Base-by-base conservation (phyloP, 805 yeast species). In the Candida qinlingensis region DNA sequence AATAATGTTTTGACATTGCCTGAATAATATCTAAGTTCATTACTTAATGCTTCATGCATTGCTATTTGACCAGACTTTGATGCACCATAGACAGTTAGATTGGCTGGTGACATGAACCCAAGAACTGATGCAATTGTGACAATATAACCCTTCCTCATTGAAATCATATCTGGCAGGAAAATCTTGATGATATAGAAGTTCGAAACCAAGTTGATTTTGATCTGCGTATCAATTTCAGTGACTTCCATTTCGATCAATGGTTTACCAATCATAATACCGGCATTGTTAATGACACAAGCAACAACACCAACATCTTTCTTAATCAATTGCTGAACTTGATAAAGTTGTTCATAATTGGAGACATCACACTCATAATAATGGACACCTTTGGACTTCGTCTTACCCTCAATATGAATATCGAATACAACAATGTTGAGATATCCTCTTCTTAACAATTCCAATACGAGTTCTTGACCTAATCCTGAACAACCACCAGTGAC, bases 401-500 rank as follows among this genome's bases (percentile, higher is more conserved):
- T 47, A 7, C 39, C 8, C 7, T 71, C 74, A 0, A 62, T 58
- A 0, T 48, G 51, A 2, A 87, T 54, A 57, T 92, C 97, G 39
- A 87, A 68, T 0, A 85, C 85, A 1, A 85, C 80, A 0, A 87
- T 85, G 29, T 63, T 72, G 7, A 56, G 59, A 9, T 79, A 75
- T 0, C 72, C 73, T 27, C 67, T 61, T 7, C 54, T 54, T 6
- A 68, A 64, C 46, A 91, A 74, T 27, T 60, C 59, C 12, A 56
- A 52, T 0, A 75, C 87, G 4, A 92, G 53, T 53, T 80, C 86
- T 39, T 67, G 68, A 0, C 98, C 98, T 8, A 92, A 70, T 0
- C 97, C 98, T 0, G 80, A 69, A 4, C 77, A 62, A 0, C 97
- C 98, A 0, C 98, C 98, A 0, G 98, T 91, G 25, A 92, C 70